Conservation (phyloP, 345 rosid genomes). For the Raphanus raphanistrum region DNA sequence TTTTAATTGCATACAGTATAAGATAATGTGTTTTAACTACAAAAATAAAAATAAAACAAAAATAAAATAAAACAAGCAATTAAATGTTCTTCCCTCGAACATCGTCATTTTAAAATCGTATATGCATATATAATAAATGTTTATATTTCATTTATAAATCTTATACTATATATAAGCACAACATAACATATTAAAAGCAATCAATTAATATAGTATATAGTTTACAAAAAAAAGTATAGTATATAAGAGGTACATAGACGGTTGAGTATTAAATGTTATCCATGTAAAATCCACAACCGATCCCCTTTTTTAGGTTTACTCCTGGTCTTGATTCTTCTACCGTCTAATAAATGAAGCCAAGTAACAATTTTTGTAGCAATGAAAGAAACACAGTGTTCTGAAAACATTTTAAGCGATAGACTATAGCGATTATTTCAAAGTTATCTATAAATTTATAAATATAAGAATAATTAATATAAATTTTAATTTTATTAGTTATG, state of each 20-base stretch:
- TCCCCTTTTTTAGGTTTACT: background rate
- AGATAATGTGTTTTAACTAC: background rate
- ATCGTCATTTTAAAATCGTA: background rate
- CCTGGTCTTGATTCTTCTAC: conserved; percentile 24
- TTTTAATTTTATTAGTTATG: too few species aligned
- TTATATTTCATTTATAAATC: background rate
- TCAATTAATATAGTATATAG: background rate
- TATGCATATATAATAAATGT: background rate
- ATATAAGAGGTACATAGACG: background rate
- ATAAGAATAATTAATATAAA: too few species aligned
- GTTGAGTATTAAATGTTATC: conserved; percentile 7
- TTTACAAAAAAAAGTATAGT: background rate
- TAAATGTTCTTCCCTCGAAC: background rate
- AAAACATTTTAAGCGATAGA: too few species aligned
- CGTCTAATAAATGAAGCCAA: conserved; percentile 23
- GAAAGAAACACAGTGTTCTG: too few species aligned
- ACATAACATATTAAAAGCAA: background rate
- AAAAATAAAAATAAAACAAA: too few species aligned
- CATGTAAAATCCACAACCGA: conserved; percentile 7
- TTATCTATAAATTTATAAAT: too few species aligned
- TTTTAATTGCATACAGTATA: background rate
- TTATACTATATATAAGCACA: background rate
- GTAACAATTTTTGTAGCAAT: too few species aligned
- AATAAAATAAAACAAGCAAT: background rate
- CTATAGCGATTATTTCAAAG: too few species aligned